Evolutionary conservation across 257 asterid species (phyloP).

Genomic region (Leonotis leonurus): DNA sequence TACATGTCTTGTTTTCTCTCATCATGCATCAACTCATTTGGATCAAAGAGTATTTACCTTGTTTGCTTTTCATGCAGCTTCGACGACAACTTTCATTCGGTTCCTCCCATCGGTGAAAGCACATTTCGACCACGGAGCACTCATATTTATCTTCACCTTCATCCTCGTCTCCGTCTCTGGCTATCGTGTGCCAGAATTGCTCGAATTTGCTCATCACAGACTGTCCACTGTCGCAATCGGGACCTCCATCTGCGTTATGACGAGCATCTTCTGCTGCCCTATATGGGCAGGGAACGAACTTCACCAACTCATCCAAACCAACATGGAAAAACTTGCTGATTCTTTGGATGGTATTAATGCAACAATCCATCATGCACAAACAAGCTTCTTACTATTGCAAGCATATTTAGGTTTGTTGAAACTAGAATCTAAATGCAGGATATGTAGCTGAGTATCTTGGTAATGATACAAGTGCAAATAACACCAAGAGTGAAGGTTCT

Average conservation of each 20-base stretch:
- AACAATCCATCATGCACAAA: too few relatives aligned
- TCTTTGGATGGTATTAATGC: slow-evolving; percentile 73
- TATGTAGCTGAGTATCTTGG: slow-evolving; percentile 34
- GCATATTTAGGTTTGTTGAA: background rate
- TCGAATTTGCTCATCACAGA: slow-evolving; percentile 54
- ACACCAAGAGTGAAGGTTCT: slow-evolving; percentile 23
- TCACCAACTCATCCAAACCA: slow-evolving; percentile 39
- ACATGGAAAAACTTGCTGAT: slow-evolving; percentile 62
- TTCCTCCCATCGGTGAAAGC: slow-evolving; percentile 58
- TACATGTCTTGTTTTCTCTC: too few relatives aligned
- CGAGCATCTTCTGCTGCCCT: slow-evolving; percentile 46
- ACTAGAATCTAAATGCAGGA: slow-evolving; percentile 19
- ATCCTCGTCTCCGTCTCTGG: slow-evolving; percentile 65
- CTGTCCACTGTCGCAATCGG: slow-evolving; percentile 60
- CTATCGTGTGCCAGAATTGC: slow-evolving; percentile 51
- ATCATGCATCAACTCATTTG: too few relatives aligned
- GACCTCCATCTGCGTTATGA: slow-evolving; percentile 47
- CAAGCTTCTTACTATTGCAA: background rate
- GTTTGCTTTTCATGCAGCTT: slow-evolving; percentile 37
- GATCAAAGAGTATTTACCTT: background rate
- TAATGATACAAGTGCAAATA: slow-evolving; percentile 11
- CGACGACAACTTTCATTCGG: slow-evolving; percentile 57
- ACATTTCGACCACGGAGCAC: slow-evolving; percentile 57
- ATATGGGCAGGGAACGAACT: slow-evolving; percentile 77
- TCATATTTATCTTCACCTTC: slow-evolving; percentile 68